Percentiles rank a stretch among this genome's conserved stretches.
phyloP scores from a whole-genome alignment of 306 rosid species.

The Hippophae gyantsensis region DNA sequence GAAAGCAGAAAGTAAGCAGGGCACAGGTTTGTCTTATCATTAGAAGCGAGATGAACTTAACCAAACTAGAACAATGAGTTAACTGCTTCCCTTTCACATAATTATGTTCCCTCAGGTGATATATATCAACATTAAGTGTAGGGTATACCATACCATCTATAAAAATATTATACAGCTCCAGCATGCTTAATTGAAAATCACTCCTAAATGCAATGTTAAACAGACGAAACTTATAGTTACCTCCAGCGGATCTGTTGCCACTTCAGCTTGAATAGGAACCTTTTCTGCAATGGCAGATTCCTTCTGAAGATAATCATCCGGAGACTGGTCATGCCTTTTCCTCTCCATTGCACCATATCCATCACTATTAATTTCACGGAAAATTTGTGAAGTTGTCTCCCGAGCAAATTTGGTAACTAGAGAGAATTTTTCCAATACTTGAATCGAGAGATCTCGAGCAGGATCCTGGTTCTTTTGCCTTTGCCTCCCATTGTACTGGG shows the following conservation, averaged over 20 bases:
- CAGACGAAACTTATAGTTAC: conserved; percentile 29
- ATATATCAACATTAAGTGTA: neutral
- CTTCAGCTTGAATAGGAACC: conserved; percentile 31
- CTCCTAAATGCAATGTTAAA: neutral
- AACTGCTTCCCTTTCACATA: too few relatives aligned
- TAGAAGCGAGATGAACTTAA: too few relatives aligned
- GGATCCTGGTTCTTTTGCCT: conserved; percentile 68
- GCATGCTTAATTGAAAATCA: neutral
- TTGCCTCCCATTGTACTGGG: conserved; percentile 53
- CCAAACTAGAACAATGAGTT: too few relatives aligned
- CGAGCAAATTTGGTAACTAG: conserved; percentile 97
- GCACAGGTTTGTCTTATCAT: too few relatives aligned
- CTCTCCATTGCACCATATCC: conserved; percentile 50
- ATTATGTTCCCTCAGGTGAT: too few relatives aligned
- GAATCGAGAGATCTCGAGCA: conserved; percentile 85
- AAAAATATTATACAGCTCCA: neutral
- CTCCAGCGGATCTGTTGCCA: conserved; percentile 59
- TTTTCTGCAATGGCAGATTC: conserved; percentile 32
- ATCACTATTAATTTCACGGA: conserved; percentile 63
- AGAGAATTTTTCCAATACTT: conserved; percentile 90
- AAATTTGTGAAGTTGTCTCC: conserved; percentile 94
- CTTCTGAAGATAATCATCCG: conserved; percentile 36
- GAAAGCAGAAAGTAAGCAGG: too few relatives aligned
- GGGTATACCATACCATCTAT: neutral
- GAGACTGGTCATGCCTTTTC: conserved; percentile 35